A percentile compares a stretch with the other conserved stretches of the same genome.
phyloP scores from a whole-genome alignment of 2,329 filamentous ascomycete genomes.

The Cytospora chrysosperma region DNA sequence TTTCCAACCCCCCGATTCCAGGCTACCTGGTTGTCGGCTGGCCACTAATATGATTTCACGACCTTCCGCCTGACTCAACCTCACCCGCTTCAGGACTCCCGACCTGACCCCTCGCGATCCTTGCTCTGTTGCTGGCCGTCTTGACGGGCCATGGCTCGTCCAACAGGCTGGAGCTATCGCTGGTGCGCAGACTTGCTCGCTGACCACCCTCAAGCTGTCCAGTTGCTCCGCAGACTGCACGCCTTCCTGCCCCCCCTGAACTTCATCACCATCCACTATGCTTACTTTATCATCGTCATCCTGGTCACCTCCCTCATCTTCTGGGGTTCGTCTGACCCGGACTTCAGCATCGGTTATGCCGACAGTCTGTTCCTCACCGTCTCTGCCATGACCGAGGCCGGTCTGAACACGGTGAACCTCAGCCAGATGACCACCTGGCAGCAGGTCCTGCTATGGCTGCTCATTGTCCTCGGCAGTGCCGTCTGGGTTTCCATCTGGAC shows the following conservation, averaged over 20 bases:
- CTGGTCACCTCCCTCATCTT: conserved; percentile 60
- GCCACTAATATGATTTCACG: not conserved
- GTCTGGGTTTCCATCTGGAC: conserved; percentile 68
- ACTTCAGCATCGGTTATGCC: conserved; percentile 54
- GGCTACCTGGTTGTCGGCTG: not conserved
- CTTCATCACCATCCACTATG: conserved; percentile 65
- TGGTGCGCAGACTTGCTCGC: not conserved
- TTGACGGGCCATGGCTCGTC: not conserved
- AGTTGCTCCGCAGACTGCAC: conserved; percentile 2
- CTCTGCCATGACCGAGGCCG: conserved; percentile 66
- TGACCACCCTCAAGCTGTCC: not conserved
- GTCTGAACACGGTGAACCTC: conserved; percentile 66
- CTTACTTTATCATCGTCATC: conserved; percentile 60
- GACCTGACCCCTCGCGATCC: conserved; percentile 9
- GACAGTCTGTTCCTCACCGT: conserved; percentile 67
- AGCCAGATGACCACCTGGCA: conserved; percentile 66
- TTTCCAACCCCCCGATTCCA: not conserved
- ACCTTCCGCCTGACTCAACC: conserved; percentile 3
- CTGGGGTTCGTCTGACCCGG: conserved; percentile 55
- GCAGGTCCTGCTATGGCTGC: conserved; percentile 62
- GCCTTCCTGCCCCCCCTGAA: conserved; percentile 47
- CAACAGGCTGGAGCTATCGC: not conserved
- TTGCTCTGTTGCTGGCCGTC: not conserved
- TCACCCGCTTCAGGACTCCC: conserved; percentile 8
- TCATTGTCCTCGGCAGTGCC: conserved; percentile 65